Base-by-base conservation (phyloP, 192 early-diverging fungal species). In the Coemansia sp. region DNA sequence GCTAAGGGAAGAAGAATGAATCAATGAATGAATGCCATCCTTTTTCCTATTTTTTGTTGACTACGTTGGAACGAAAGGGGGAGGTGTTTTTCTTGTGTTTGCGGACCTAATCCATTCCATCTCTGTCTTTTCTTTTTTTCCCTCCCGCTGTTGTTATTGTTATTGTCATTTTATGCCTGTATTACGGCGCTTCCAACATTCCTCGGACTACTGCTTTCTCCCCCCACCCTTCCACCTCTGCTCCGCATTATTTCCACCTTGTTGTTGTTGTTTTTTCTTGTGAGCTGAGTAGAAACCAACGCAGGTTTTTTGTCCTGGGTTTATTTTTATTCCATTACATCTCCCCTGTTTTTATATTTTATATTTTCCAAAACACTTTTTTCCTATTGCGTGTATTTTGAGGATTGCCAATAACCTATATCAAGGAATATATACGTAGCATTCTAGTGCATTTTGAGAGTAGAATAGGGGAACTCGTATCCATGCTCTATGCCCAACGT, bases 71-170 rank as follows among this genome's bases (percentile, higher is more conserved):
- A 26, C 26, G 26, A 26, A 26, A 26, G 26, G 26, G 26, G 26
- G 26, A 3, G 26, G 26, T 26, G 26, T 3, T 26, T 26, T 26
- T 26, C 26, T 26, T 26, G 26, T 26, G 26, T 26, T 26, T 26
- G 26, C 3, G 26, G 26, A 3, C 26, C 26, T 26, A 26, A 26
- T 26, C 26, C 26, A 26, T 26, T 3, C 26, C 26, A 26, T 3
- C 15, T 62, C 36, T 40, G 3, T 26, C 6, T 18, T 6, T 13
- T 62, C 21, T 47, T 62, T 62, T 10, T 19, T 62, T 15, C 36
- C n/a, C n/a, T 19, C 61, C 49, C 54, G 40, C 40, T 65, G 49
- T 65, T 41, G n/a, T 41, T 63, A 51, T 71, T 65, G 37, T 48
- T 59, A 54, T 54, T 52, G 6, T 6, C 6, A 3, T 54, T 54